Evolutionary conservation across 192 early-diverging fungal genomes (phyloP).

Genomic region (Geranomyces michiganensis): DNA sequence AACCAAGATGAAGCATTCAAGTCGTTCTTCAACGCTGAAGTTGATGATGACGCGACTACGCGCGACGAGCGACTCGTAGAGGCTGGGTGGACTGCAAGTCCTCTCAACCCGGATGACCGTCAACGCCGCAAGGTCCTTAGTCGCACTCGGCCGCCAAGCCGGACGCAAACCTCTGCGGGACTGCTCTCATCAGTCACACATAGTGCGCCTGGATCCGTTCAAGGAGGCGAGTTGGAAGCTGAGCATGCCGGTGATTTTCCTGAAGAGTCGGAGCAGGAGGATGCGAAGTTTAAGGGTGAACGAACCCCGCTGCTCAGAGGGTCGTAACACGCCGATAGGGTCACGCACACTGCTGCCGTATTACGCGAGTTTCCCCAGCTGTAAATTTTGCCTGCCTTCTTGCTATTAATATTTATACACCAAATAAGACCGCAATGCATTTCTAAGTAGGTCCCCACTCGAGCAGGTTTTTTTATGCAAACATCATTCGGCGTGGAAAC

Average conservation of each 20-base stretch:
- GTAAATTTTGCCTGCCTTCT: too few relatives aligned
- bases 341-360: too few relatives aligned
- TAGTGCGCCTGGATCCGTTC: not conserved
- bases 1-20: too few relatives aligned
- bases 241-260: too few relatives aligned
- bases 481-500: too few relatives aligned
- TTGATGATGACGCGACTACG: not conserved
- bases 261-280: not conserved
- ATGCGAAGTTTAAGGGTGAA: not conserved
- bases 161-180: not conserved
- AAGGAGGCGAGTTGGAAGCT: not conserved
- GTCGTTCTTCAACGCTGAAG: too few relatives aligned
- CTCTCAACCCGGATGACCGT: conserved; percentile 20
- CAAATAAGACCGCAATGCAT: too few relatives aligned
- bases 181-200: not conserved
- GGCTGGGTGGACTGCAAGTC: conserved; percentile 25
- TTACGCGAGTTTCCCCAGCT: too few relatives aligned
- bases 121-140: conserved; percentile 13
- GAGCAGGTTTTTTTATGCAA: too few relatives aligned
- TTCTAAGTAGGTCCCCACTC: too few relatives aligned
- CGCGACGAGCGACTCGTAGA: conserved; percentile 28
- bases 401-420: too few relatives aligned
- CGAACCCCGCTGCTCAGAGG: not conserved
- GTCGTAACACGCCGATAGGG: not conserved
- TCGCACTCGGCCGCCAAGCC: not conserved